Conservation (phyloP, 768 basidiomycete genomes). For the Tulasnella sp. region DNA sequence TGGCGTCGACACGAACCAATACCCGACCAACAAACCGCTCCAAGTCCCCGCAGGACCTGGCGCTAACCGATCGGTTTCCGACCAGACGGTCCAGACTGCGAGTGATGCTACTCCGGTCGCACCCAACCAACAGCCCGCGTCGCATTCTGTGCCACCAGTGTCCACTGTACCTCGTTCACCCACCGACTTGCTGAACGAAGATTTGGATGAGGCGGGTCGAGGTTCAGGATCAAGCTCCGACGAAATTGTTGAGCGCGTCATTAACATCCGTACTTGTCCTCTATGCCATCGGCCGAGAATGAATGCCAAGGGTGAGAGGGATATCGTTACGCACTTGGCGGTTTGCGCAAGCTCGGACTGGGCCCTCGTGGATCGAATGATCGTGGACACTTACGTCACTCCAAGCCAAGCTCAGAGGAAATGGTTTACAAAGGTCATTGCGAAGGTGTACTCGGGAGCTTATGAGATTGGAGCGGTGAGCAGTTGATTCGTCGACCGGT, state of each 20-base stretch:
- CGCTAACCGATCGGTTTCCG: slow-evolving; percentile 27
- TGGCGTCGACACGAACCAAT: background rate
- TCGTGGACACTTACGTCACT: slow-evolving; percentile 92
- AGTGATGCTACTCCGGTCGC: background rate
- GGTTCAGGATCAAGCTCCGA: slow-evolving; percentile 27
- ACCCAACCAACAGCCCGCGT: background rate
- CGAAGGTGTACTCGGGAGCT: slow-evolving; percentile 76
- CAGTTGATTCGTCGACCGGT: slow-evolving; percentile 23
- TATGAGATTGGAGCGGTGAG: slow-evolving; percentile 85
- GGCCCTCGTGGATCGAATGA: slow-evolving; percentile 78
- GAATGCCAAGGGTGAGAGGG: slow-evolving; percentile 81
- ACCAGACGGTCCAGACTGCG: background rate
- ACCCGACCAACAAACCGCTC: background rate
- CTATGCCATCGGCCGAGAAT: slow-evolving; percentile 88
- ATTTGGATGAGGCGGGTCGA: background rate
- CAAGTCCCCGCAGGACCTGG: background rate
- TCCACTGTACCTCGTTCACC: background rate
- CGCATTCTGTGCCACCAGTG: background rate
- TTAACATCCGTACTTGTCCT: slow-evolving; percentile 92
- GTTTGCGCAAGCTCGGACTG: slow-evolving; percentile 92
- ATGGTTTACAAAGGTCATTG: slow-evolving; percentile 87
- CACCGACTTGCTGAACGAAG: background rate
- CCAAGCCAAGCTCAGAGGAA: slow-evolving; percentile 93
- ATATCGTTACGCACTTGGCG: slow-evolving; percentile 95
- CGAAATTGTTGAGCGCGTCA: slow-evolving; percentile 64